Conservation (phyloP, 345 rosid genomes). For the Litchi chinensis region DNA sequence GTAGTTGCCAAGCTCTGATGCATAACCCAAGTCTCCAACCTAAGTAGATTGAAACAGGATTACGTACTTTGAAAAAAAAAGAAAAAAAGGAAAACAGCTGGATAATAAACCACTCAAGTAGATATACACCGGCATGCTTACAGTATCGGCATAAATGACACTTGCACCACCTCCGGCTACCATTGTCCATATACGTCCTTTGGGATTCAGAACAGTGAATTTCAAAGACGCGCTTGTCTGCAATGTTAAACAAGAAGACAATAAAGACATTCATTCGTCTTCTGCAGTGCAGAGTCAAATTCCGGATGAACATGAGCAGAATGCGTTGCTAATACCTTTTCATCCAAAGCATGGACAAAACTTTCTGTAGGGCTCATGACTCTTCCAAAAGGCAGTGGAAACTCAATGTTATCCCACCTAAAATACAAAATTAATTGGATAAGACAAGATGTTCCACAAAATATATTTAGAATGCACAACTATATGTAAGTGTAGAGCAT, state of each 20-base stretch:
- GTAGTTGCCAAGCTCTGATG: conserved; percentile 94
- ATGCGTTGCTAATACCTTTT: conserved; percentile 57
- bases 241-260: conserved; percentile 18
- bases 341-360: conserved; percentile 87
- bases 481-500: not conserved
- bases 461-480: not conserved
- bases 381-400: conserved; percentile 95
- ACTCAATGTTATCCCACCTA: conserved; percentile 91
- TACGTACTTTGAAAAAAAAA: conserved; percentile 6
- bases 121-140: conserved; percentile 30
- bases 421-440: conserved; percentile 14
- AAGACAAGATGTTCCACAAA: not conserved
- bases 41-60: conserved; percentile 27
- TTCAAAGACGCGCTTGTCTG: conserved; percentile 98
- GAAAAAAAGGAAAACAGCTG: too few species aligned
- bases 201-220: conserved; percentile 90
- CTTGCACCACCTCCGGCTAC: conserved; percentile 99
- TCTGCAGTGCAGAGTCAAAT: not conserved
- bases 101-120: not conserved
- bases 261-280: not conserved
- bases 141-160: conserved; percentile 96
- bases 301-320: not conserved
- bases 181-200: conserved; percentile 99
- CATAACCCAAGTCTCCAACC: conserved; percentile 99
- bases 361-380: conserved; percentile 79